A percentile compares a stretch with the other conserved stretches of the same genome.
phyloP scores from a whole-genome alignment of 2,329 filamentous ascomycete genomes.

The Acrocalymma vagum region DNA sequence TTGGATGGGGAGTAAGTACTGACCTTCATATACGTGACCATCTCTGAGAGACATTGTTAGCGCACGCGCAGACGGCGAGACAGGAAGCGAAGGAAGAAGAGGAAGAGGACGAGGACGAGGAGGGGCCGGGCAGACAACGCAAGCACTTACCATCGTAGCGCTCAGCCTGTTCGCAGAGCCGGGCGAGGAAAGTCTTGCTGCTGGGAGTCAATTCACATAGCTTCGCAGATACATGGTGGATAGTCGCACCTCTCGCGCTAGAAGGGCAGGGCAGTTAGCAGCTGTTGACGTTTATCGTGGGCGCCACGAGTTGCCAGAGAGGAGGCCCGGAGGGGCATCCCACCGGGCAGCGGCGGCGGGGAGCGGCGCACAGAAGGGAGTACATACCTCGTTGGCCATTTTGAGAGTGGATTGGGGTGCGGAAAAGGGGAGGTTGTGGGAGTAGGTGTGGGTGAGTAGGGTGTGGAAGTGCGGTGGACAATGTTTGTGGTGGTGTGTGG shows the following conservation, averaged over 20 bases:
- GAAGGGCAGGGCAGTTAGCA: slow-evolving; percentile 45
- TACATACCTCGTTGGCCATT: slow-evolving; percentile 72
- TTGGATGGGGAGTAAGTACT: slow-evolving; percentile 38
- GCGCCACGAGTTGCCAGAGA: slow-evolving; percentile 38
- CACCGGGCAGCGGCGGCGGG: slow-evolving; percentile 45
- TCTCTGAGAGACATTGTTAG: slow-evolving; percentile 67
- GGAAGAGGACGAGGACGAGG: background rate
- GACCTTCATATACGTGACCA: slow-evolving; percentile 99
- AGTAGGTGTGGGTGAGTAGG: slow-evolving; percentile 12
- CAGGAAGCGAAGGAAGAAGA: slow-evolving; percentile 1
- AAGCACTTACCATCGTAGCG: slow-evolving; percentile 86
- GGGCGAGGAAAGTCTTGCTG: slow-evolving; percentile 96
- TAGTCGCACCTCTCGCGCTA: slow-evolving; percentile 59
- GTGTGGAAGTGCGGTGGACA: too few species aligned
- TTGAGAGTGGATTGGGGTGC: slow-evolving; percentile 40
- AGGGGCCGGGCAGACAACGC: too few species aligned
- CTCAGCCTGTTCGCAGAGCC: slow-evolving; percentile 99
- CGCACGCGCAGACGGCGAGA: slow-evolving; percentile 28
- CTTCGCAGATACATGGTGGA: slow-evolving; percentile 20
- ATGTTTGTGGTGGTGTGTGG: slow-evolving; percentile 23
- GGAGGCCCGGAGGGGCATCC: slow-evolving; percentile 51
- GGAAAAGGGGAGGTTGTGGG: slow-evolving; percentile 19
- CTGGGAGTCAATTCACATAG: slow-evolving; percentile 36
- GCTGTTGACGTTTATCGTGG: slow-evolving; percentile 39
- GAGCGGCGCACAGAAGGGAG: slow-evolving; percentile 43